Percentiles rank a stretch among this genome's conserved stretches.
These are phyloP conservation scores for Cyberlindnera japonica DNA, from an alignment of 805 yeast genomes.

Conservation along the genomic window DNA sequence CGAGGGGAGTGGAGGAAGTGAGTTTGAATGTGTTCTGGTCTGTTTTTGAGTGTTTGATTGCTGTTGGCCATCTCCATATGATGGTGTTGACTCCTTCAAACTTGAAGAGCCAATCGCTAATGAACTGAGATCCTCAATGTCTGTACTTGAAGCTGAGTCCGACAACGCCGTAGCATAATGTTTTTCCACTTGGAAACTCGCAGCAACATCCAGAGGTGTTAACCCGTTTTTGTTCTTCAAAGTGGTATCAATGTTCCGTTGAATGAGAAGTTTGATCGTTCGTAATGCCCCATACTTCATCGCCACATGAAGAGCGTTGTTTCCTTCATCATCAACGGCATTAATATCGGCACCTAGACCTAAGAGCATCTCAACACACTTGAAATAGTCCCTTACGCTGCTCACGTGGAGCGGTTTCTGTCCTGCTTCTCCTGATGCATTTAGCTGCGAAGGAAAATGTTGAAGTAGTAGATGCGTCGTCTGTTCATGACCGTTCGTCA, in stretches of 20 bases:
- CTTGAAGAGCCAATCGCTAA: conserved; percentile 3
- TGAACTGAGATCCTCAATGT: conserved; percentile 4
- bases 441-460: conserved; percentile 53
- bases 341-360: conserved; percentile 78
- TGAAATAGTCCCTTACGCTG: conserved; percentile 53
- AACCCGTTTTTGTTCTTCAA: conserved; percentile 57
- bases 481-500: conserved; percentile 60
- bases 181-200: conserved; percentile 47
- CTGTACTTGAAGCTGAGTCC: conserved; percentile 4
- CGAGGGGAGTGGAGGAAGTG: conserved; percentile 33
- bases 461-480: conserved; percentile 71
- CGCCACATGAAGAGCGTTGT: conserved; percentile 83
- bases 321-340: conserved; percentile 66
- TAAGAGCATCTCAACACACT: conserved; percentile 59
- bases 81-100: conserved; percentile 4
- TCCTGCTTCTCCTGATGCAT: conserved; percentile 44
- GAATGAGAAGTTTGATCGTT: conserved; percentile 51
- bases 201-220: conserved; percentile 59
- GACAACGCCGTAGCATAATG: conserved; percentile 30
- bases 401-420: conserved; percentile 71
- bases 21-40: conserved; percentile 23
- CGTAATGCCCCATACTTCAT: conserved; percentile 62
- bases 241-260: conserved; percentile 45
- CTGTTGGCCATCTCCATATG: background rate
- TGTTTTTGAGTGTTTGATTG: conserved; percentile 1